Percentiles rank a stretch among this genome's conserved stretches.
Evolutionary conservation across 495 filamentous ascomycete genomes (phyloP).

Genomic region (Xylaria intraflava): DNA sequence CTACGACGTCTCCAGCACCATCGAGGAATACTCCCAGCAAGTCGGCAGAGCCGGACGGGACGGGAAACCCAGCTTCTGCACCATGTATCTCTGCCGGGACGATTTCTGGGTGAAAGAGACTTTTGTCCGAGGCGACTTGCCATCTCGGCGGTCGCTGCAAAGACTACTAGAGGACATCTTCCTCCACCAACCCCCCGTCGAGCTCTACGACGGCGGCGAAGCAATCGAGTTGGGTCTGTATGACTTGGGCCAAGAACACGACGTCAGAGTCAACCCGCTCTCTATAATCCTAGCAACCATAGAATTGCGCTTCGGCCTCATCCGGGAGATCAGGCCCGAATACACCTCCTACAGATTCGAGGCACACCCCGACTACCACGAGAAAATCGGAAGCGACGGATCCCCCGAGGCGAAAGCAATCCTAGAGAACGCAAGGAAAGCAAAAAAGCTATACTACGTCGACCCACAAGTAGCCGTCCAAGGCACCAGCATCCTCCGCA

Average conservation of each 20-base stretch:
- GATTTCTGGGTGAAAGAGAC: slow-evolving; percentile 49
- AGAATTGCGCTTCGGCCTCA: slow-evolving; percentile 47
- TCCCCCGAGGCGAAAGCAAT: slow-evolving; percentile 33
- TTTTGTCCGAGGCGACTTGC: slow-evolving; percentile 51
- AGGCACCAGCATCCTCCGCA: slow-evolving; percentile 20
- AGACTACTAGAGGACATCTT: slow-evolving; percentile 44
- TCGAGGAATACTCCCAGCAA: slow-evolving; percentile 56
- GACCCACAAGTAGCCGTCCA: slow-evolving; percentile 36
- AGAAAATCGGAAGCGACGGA: slow-evolving; percentile 17
- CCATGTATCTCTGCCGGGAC: slow-evolving; percentile 46
- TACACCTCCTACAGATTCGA: slow-evolving; percentile 48
- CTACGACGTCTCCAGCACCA: slow-evolving; percentile 46
- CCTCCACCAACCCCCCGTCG: slow-evolving; percentile 23
- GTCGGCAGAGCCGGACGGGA: slow-evolving; percentile 55
- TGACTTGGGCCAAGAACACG: slow-evolving; percentile 37
- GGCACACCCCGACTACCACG: slow-evolving; percentile 21
- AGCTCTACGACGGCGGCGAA: slow-evolving; percentile 26
- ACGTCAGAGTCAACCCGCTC: slow-evolving; percentile 35
- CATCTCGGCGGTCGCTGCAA: slow-evolving; percentile 40
- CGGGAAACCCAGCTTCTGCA: slow-evolving; percentile 43
- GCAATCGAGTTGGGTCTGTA: slow-evolving; percentile 40
- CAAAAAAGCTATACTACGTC: slow-evolving; percentile 31
- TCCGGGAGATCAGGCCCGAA: slow-evolving; percentile 50
- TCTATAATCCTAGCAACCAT: slow-evolving; percentile 45
- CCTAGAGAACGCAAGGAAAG: slow-evolving; percentile 20